These are phyloP conservation scores for Passiflora organensis DNA, from an alignment of 345 rosid genomes.

Conservation along the genomic window DNA sequence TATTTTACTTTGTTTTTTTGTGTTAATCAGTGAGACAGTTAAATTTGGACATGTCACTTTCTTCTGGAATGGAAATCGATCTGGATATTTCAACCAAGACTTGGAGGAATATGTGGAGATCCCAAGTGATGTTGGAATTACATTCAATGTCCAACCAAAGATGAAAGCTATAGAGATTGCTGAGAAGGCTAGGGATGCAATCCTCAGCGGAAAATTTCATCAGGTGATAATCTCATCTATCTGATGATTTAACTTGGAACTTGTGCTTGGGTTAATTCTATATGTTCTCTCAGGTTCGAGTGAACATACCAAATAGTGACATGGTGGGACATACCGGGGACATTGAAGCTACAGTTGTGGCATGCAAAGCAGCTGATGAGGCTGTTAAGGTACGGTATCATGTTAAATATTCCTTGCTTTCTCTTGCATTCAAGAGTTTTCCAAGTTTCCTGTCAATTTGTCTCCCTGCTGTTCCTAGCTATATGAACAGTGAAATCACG, in stretches of 20 bases:
- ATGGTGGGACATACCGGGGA: slow-evolving; percentile 99
- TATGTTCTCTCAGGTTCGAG: slow-evolving; percentile 61
- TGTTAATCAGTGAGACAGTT: slow-evolving; percentile 70
- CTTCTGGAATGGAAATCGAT: slow-evolving; percentile 98
- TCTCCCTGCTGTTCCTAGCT: too few species aligned
- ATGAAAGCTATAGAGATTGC: slow-evolving; percentile 94
- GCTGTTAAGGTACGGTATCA: slow-evolving; percentile 73
- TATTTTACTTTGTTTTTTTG: neutral
- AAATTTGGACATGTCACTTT: slow-evolving; percentile 96
- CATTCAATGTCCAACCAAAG: slow-evolving; percentile 83
- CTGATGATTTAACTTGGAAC: slow-evolving; percentile 4
- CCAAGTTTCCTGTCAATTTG: too few species aligned
- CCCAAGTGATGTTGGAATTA: slow-evolving; percentile 88
- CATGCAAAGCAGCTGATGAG: slow-evolving; percentile 86
- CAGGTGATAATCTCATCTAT: too few species aligned
- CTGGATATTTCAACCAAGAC: slow-evolving; percentile 68
- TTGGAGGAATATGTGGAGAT: slow-evolving; percentile 90
- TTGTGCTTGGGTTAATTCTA: slow-evolving; percentile 1
- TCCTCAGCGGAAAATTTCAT: slow-evolving; percentile 72
- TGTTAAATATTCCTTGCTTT: neutral
- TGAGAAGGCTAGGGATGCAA: slow-evolving; percentile 83
- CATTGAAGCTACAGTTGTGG: slow-evolving; percentile 74
- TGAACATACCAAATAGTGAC: slow-evolving; percentile 86
- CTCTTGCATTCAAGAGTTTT: neutral
- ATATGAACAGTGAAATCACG: neutral